Base-by-base conservation (phyloP, 768 basidiomycete genomes). In the Calvatia gigantea region DNA sequence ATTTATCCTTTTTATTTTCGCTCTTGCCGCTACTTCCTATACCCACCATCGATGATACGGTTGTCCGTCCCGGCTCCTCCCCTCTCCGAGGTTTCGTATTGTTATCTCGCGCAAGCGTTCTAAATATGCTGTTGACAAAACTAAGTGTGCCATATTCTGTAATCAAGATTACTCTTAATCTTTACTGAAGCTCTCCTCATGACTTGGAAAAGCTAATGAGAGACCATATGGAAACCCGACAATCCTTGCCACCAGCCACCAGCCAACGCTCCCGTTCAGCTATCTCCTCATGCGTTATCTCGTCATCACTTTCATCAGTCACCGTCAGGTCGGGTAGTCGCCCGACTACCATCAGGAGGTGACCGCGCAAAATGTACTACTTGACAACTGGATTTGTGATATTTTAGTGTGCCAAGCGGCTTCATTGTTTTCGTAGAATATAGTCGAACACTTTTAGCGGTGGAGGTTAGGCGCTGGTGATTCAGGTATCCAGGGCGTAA, bases 341-440 rank as follows among this genome's bases (percentile, higher is more conserved):
- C 19, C 58, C 57, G 39, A 7, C 29, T 7, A 31, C 17, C 29
- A 21, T 41, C 48, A 21, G 41, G 29, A 27, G 58, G 32, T 29
- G 71, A 63, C 15, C 69, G 65, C 19, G 88, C 85, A 65, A 98
- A 98, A 2, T 82, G 77, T 17, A 97, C 61, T 3, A 82, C 78
- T 61, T 95, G 90, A 55, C 90, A 88, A 12, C 78, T 80, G 7
- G 80, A 77, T 59, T 91, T 89, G 73, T 98, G 96, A 65, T 92
- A 91, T 23, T 74, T 74, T 6, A 98, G 76, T 3, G 87, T 88
- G 4, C 96, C 96, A 6, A 99, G 85, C 0, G 88, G 70, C 61
- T 91, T 94, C 68, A 94, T 78, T 4, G 81, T 78, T 60, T 84
- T 86, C 2, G 91, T 86, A 0, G 93, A 89, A 70, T 89, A 94